phyloP scores from a whole-genome alignment of 495 filamentous ascomycete genomes.

The Neurospora hispaniola region DNA sequence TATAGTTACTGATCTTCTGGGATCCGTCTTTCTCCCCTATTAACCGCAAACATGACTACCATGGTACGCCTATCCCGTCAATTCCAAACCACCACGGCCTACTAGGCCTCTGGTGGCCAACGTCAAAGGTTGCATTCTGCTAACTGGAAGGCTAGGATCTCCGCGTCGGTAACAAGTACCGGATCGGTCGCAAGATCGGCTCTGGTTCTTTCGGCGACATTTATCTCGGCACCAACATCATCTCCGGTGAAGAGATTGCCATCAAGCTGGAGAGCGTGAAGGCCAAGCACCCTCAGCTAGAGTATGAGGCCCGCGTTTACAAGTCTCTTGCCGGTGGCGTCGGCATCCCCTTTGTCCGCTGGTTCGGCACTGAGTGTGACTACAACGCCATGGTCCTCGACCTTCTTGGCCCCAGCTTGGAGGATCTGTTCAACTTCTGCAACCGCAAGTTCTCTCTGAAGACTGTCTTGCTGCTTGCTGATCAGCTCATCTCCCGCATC shows the following conservation, averaged over 20 bases:
- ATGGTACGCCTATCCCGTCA: slow-evolving; percentile 30
- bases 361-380: slow-evolving; percentile 99
- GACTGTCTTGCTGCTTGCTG: slow-evolving; percentile 95
- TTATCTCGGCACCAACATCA: slow-evolving; percentile 99
- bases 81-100: neutral
- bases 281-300: slow-evolving; percentile 98
- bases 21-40: neutral
- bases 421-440: slow-evolving; percentile 99
- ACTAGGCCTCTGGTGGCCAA: too few species aligned
- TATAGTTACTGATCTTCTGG: neutral
- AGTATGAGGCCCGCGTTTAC: slow-evolving; percentile 99
- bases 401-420: slow-evolving; percentile 90
- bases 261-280: slow-evolving; percentile 99
- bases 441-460: slow-evolving; percentile 99
- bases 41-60: slow-evolving; percentile 34
- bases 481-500: slow-evolving; percentile 98
- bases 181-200: slow-evolving; percentile 98
- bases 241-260: slow-evolving; percentile 98
- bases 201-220: slow-evolving; percentile 98
- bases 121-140: neutral
- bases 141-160: slow-evolving; percentile 58
- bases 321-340: slow-evolving; percentile 98
- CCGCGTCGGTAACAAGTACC: slow-evolving; percentile 99
- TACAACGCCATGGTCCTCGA: slow-evolving; percentile 99
- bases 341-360: slow-evolving; percentile 97